Percentiles rank a stretch among this genome's conserved stretches.
phyloP scores from a whole-genome alignment of 768 basidiomycete species.

The Myochromella boudieri region DNA sequence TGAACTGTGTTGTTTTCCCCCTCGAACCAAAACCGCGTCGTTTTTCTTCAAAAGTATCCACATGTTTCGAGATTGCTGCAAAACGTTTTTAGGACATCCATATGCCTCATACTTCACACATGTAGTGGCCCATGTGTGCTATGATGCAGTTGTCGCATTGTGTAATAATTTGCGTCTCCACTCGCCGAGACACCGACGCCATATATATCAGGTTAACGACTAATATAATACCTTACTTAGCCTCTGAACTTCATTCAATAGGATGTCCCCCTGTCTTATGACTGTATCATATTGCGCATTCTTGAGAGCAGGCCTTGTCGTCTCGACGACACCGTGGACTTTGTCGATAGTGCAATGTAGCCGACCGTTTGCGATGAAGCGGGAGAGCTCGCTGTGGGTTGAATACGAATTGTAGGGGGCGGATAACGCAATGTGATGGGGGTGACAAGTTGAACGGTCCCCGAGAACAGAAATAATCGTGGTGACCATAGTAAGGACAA shows the following conservation, averaged over 20 bases:
- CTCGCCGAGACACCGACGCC: no score
- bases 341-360: conserved; percentile 91
- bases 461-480: background rate
- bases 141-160: no score
- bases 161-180: no score
- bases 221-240: conserved; percentile 85
- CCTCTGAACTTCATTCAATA: conserved; percentile 85
- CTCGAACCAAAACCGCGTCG: no score
- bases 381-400: conserved; percentile 72
- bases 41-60: no score
- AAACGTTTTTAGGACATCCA: no score
- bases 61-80: no score
- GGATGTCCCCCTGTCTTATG: conserved; percentile 88
- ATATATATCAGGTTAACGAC: conserved; percentile 3
- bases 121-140: no score
- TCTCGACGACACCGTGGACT: conserved; percentile 92
- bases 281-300: conserved; percentile 90
- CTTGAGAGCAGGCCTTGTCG: conserved; percentile 68
- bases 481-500: background rate
- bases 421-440: no score
- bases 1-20: no score
- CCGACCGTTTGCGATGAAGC: conserved; percentile 86
- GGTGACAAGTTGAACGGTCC: no score
- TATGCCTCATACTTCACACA: no score
- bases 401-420: background rate